Base-by-base conservation (phyloP, 805 yeast species). In the Starmerella etchellsii region DNA sequence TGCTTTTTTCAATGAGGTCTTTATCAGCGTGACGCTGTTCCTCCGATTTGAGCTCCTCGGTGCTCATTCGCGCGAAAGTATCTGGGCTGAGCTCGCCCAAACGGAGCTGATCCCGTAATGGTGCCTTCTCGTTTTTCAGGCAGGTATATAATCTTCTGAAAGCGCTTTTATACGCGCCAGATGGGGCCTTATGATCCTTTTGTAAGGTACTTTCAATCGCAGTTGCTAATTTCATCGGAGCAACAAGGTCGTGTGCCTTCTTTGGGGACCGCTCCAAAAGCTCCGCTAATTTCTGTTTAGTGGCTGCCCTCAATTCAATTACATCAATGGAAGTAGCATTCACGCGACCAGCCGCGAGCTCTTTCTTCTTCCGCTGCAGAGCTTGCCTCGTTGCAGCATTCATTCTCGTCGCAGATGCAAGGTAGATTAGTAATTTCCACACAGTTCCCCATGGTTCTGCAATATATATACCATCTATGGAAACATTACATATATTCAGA, bases 141-240 rank as follows among this genome's bases (percentile, higher is more conserved):
- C 57, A 46, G 11, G 50, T 44, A 16, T 54, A 49, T 4, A 58
- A 46, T 22, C 57, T 44, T 5, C 66, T 51, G 42, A 59, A 56
- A 16, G 49, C 47, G 10, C 54, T 37, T 22, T 56, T 49, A 34
- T 59, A 59, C 13, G 40, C 51, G 6, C 40, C 37, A 6, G 52
- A 46, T 1, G 41, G 47, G 1, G 47, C 49, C 14, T 51, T 40
- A 30, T 42, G 41, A 18, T 37, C 35, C 15, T 40, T 42, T 27
- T 48, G 48, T n/a, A 58, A 35, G 10, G 46, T 43, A 15, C 35
- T 40, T 37, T 59, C 63, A 18, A 59, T 53, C 9, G 39, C 48
- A 6, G 34, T 20, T 3, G 56, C 56, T 9, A 58, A 31, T 24
- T 39, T 25, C 21, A 10, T 15, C 8, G 50, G 24, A n/a, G 4